Evolutionary conservation across 2,329 filamentous ascomycete genomes (phyloP).

Genomic region (Curvularia lunata): DNA sequence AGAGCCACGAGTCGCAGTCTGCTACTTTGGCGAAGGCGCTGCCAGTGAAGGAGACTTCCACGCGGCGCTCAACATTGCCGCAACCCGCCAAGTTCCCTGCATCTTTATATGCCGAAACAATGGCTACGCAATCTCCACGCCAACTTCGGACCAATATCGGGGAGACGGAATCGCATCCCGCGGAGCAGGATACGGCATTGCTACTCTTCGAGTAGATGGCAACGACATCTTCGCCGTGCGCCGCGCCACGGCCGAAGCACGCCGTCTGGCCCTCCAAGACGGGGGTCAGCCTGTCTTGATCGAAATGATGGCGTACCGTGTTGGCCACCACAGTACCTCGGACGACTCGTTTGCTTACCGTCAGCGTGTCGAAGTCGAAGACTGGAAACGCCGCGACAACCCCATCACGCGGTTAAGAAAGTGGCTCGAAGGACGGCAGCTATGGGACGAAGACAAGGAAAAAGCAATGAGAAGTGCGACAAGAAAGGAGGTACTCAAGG

Average conservation of each 20-base stretch:
- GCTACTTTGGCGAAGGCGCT: constrained; percentile 90
- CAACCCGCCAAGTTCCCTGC: constrained; percentile 84
- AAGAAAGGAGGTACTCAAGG: constrained; percentile 78
- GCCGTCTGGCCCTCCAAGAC: constrained; percentile 76
- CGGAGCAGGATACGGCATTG: constrained; percentile 90
- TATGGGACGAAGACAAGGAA: constrained; percentile 88
- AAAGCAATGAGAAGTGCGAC: constrained; percentile 70
- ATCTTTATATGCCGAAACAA: constrained; percentile 94
- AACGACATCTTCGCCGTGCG: constrained; percentile 91
- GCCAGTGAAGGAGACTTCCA: constrained; percentile 93
- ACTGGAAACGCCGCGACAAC: constrained; percentile 91
- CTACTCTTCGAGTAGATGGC: constrained; percentile 90
- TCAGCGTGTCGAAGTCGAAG: constrained; percentile 88
- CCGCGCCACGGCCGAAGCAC: constrained; percentile 77
- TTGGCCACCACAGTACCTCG: constrained; percentile 94
- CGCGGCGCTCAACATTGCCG: constrained; percentile 87
- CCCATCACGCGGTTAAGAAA: constrained; percentile 84
- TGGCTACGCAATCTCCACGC: constrained; percentile 88
- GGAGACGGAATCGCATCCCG: constrained; percentile 89
- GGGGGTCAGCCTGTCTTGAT: constrained; percentile 86
- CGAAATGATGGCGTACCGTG: constrained; percentile 98
- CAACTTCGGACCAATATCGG: constrained; percentile 87
- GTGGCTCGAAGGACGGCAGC: constrained; percentile 81
- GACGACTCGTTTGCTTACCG: constrained; percentile 98
- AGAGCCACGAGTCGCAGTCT: constrained; percentile 70